Conservation (phyloP, 83 land plant species). For the Thuja plicata region DNA sequence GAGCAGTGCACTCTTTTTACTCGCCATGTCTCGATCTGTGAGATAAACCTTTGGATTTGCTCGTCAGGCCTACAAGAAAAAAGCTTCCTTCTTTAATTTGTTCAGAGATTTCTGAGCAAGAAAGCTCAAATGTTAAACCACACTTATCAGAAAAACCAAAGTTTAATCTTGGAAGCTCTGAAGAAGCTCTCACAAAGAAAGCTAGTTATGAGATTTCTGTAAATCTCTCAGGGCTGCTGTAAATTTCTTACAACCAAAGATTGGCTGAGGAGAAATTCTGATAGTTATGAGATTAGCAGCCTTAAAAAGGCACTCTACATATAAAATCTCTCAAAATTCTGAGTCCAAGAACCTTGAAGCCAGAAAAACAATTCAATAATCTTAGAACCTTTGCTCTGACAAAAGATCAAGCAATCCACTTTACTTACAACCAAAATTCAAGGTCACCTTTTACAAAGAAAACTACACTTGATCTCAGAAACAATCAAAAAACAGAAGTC, state of each 20-base stretch:
- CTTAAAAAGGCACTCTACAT: no score
- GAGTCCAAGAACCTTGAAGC: no score
- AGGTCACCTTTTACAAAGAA: neutral
- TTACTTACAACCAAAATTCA: neutral
- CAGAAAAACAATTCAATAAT: neutral
- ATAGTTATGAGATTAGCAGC: no score
- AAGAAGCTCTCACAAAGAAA: neutral
- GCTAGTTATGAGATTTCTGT: no score
- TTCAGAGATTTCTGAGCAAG: no score
- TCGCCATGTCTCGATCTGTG: neutral
- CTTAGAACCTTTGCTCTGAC: neutral
- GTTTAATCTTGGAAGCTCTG: no score
- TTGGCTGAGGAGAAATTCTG: no score
- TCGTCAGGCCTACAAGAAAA: neutral
- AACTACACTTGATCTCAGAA: neutral
- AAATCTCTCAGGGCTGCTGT: no score
- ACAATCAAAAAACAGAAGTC: neutral
- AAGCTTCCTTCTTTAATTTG: neutral
- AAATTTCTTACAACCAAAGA: no score
- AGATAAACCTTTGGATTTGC: neutral
- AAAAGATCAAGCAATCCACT: neutral
- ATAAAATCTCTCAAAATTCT: neutral
- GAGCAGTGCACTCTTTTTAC: neutral
- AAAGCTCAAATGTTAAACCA: no score
- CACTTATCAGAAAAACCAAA: no score